Evolutionary conservation across 2,329 filamentous ascomycete genomes (phyloP), one percentile per base, ranked within the genome.

Genomic region (Monilinia vaccinii-corymbosi): DNA sequence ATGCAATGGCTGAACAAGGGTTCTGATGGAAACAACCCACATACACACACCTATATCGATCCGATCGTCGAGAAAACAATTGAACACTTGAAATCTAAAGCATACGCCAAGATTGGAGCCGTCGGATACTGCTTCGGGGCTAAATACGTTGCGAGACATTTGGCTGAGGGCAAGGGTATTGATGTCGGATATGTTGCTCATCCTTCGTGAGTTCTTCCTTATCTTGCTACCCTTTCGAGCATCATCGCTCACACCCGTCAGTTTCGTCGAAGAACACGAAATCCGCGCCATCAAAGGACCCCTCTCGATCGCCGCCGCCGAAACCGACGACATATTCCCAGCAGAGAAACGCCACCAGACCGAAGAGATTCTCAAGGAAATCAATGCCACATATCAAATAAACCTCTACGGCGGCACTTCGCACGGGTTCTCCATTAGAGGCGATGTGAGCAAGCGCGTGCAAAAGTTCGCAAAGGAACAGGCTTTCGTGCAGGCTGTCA

Each of bases 381-480:
- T 75, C 4, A 79, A 78, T 34, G 73, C 78, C 45, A 67, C 65
- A 18, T 72, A 88, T 75, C 89, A 95, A 75, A 87, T 94, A 72
- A 89, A 81, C 72, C 77, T 95, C 10, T 94, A 82, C 77, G 84
- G 82, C 3, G 83, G 83, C 58, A 84, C 89, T 34, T 73, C 75
- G 59, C 90, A 95, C 72, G 90, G 90, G 0, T 96, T 94, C 68
- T 79, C 85, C 10, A 85, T 91, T 2, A 82, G 89, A 59, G 60
- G 68, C 49, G 87, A 94, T 70, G 61, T 80, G 36, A 79, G 69
- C 62, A 79, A 84, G 64, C 79, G 79, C 71, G 64, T 76, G 49
- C 73, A 81, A 69, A 84, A 81, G 72, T 93, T 81, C 68, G 86
- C 88, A 42, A 92, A 90, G 80, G 88, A 95, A 75, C 83, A 87